Evolutionary conservation across 2,329 filamentous ascomycete species (phyloP), one percentile per base, ranked within the genome.

Genomic region (Elsinoe necatrix): DNA sequence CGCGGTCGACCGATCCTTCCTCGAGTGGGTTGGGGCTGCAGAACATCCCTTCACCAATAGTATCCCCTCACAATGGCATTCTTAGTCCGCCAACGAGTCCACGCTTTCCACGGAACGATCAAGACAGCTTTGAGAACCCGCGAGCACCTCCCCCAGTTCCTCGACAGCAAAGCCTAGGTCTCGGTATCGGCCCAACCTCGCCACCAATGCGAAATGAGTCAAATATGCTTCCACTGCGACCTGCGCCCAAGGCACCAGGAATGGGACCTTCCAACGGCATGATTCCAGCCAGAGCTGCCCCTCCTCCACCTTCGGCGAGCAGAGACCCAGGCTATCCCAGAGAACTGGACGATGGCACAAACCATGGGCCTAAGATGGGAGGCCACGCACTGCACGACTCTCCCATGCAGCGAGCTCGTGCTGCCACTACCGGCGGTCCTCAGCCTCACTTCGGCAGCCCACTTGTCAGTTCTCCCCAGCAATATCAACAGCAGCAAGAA

Each of bases 51-150:
- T 56, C 54, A 3, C 54, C 54, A 5, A 47, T 57, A 34, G 58
- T 57, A 52, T 60, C 63, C 56, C 59, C 62, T 45, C 63, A 63
- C 8, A 54, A 43, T 55, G 60, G 57, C 31, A 45, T 59, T 37
- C 55, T 60, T 42, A 92, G 88, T 67, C 88, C 90, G 62, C 87
- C 89, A 55, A 81, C 83, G 62, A 93, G 89, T 73, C 89, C 89
- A 59, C 83, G 89, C 69, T 95, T 95, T 75, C 91, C 90, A 56
- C 83, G 88, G 69, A 91, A 92, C 73, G 83, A 89, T 74, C 85
- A 90, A 79, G 87, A 89, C 68, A 97, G 89, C 76, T 98, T 97
- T 72, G 93, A 97, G 74, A 97, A 98, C 68, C 93, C 93, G 50
- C 83, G 93, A 67, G 88, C 92, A 16, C 88, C 93, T 37, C 93